Base-by-base conservation (phyloP, 306 rosid genomes). In the Rubus parviflorus region DNA sequence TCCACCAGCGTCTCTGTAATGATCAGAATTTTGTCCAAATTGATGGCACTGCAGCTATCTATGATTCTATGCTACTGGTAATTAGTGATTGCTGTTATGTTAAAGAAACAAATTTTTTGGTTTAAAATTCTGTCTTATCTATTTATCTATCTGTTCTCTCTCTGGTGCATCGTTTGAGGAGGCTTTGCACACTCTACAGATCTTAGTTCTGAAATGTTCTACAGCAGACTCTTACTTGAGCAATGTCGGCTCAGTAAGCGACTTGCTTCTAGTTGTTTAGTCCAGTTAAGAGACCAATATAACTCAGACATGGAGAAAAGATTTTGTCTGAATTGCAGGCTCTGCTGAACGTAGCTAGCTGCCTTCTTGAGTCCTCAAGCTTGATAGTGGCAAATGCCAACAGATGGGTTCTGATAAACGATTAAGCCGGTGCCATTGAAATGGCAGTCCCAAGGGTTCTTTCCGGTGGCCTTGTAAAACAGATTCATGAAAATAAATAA, bases 1-100 rank as follows among this genome's bases (percentile, higher is more conserved):
- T 78, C 72, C 68, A 80, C 83, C 74, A 14, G 20, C 75, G 84
- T 78, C 78, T 85, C 63, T 51, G 68, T 76, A 83, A 70, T 87
- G 82, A 72, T 56, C 16, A 64, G 75, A 83, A 76, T 73, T 84
- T 83, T 85, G 68, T 61, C 62, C 60, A 81, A 70, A 48, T 75
- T 68, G 69, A 53, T 53, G 78, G 75, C 78, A 46, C 66, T 76
- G 51, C 12, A 40, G 49, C 49, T 19, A 19, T 38, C 30, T 19
- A 8, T 65, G 43, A 6, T 62, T 38, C 49, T 19, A 19, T 65
- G 43, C 3, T 62, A 6, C 0, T 14, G 35, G 68, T 35, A 2
- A 35, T 35, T 62, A 62, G 68, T 41, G 49, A 65, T 66, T 66
- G 16, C 48, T 25, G 42, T 61, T 61, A 5, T 61, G 8, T 30